Percentiles rank a stretch among this genome's conserved stretches.
These are phyloP conservation scores for Hydrangea macrophylla DNA, from an alignment of 148 eudicot genomes.

Conservation along the genomic window DNA sequence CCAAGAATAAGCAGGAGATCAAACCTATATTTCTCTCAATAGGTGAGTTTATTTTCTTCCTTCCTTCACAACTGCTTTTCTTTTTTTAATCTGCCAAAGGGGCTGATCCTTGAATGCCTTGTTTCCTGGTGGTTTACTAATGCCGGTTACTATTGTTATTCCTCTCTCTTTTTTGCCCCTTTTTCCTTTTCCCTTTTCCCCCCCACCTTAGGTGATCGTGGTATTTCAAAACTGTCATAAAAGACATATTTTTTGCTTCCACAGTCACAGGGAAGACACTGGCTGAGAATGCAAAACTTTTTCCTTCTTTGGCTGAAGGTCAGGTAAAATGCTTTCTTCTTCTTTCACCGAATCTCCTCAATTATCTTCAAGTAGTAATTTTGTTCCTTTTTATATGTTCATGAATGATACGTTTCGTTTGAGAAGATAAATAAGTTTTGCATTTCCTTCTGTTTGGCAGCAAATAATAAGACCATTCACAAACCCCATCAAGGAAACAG, in stretches of 20 bases:
- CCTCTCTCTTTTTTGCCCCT: no score
- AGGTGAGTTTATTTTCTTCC: no score
- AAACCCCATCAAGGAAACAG: conserved; percentile 88
- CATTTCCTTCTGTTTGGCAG: conserved; percentile 39
- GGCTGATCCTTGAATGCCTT: no score
- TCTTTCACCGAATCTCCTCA: no score
- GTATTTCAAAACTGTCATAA: neutral
- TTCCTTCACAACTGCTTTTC: no score
- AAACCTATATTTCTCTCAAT: no score
- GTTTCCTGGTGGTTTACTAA: no score
- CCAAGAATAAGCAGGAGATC: no score
- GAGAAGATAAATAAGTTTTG: neutral
- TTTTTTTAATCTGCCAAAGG: no score
- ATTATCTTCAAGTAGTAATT: no score
- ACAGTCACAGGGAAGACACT: conserved; percentile 91
- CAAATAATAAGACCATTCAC: conserved; percentile 81
- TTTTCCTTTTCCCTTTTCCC: no score
- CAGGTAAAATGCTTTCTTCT: conserved; percentile 54
- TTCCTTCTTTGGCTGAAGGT: conserved; percentile 82
- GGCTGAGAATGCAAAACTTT: conserved; percentile 90
- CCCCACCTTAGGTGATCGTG: neutral
- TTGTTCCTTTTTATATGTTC: neutral
- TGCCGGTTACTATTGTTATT: no score
- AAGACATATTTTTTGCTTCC: conserved; percentile 3
- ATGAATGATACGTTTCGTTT: neutral